Evolutionary conservation across 2,329 filamentous ascomycete species (phyloP), one percentile per base, ranked within the genome.

Genomic region (Tympanopsis confertula): DNA sequence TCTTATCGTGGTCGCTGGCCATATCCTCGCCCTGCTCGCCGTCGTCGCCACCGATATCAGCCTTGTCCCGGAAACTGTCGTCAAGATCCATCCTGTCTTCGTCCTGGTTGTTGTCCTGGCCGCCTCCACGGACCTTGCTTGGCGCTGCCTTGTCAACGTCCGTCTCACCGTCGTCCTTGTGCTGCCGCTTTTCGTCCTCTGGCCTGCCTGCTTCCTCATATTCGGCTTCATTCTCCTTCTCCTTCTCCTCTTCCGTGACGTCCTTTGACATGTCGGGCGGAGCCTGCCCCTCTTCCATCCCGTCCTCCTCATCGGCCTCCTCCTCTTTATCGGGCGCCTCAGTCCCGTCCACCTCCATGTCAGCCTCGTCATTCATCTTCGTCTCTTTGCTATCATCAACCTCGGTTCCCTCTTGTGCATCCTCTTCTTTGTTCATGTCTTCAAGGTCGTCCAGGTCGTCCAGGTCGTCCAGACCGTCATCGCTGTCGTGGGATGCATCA

Each of bases 11-110:
- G 36, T 82, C 73, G 5, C 78, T 72, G 1, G 72, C 67, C n/a
- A 10, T n/a, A 12, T 73, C 68, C 18, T 83, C 77, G 39, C 78
- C 78, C 55, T 76, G 68, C 18, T 78, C 70, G 13, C 81, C 81
- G 39, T 77, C 69, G 13, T 81, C 81, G 39, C 76, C 69, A 47
- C 83, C 73, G 2, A 78, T 26, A n/a, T n/a, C 69, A 28, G 69
- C 68, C 36, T 77, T 74, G 42, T 65, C 67, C 45, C 74, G 63
- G 28, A 75, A 68, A 30, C 74, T 66, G 38, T 78, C 56, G n/a
- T 82, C 69, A 48, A 71, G 68, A 17, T 77, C 63, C 22, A 26
- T 26, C 7, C n/a, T 26, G 39, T 79, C 69, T 20, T 78, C 69
- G 36, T 81, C 74, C 39, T 80, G 71, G 35, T 82, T 10, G 7